Evolutionary conservation across 2,329 filamentous ascomycete species (phyloP), one percentile per base, ranked within the genome.

Genomic region (Leptographium galeiforme): DNA sequence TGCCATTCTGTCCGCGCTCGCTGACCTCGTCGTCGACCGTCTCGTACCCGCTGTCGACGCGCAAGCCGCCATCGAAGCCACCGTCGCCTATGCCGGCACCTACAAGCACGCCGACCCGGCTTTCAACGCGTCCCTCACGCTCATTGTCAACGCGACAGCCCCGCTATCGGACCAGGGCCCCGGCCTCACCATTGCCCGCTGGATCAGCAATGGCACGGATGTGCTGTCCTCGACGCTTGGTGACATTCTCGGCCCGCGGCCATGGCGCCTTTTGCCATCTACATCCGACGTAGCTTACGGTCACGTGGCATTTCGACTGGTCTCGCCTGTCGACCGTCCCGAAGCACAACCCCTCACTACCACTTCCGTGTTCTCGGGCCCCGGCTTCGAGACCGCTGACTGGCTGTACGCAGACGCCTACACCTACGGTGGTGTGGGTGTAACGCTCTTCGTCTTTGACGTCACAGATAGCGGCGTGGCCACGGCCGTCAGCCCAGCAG

Each of bases 41-140:
- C 57, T 76, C 0, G 53, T 75, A 0, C 70, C 70, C 0, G 71
- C 67, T 0, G 54, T 76, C 8, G 72, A 76, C 41, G 59, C 66
- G 25, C 71, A 70, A 1, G 66, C 70, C 8, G 67, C 68, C 16
- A 61, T 64, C 7, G 65, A 74, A 46, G 66, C 68, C 0, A 50
- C 52, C 0, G 32, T 55, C 4, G 57, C 54, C 0, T 67, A 67
- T 53, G 66, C 58, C 0, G 72, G 72, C 32, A 67, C 62, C 0
- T 76, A 72, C 55, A 52, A 53, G 1, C 68, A 74, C 40, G 57
- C 59, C 8, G 25, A 32, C 14, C 8, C 33, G 19, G 56, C 55
- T 1, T 68, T 63, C 18, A 70, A 72, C 60, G 72, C 72, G 0
- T 69, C 61, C 14, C 58, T 75, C 14, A 64, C 64, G 0, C 61